These are phyloP conservation scores for Prunus salicina DNA, from an alignment of 306 rosid genomes.

Conservation along the genomic window DNA sequence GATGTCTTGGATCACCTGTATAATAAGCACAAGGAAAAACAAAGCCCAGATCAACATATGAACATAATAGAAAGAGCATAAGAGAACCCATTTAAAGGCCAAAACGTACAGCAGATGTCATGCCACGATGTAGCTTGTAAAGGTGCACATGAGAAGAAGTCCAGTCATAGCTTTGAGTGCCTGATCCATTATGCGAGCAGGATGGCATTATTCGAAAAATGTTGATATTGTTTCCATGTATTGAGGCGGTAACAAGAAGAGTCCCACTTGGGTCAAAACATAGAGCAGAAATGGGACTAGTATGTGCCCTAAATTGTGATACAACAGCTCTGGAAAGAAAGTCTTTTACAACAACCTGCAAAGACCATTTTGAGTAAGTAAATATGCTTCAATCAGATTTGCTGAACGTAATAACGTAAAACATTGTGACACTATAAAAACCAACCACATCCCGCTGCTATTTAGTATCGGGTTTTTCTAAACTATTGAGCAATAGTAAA, in stretches of 20 bases:
- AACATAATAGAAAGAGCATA: slow-evolving; percentile 2
- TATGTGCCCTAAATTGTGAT: slow-evolving; percentile 86
- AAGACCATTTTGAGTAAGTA: slow-evolving; percentile 18
- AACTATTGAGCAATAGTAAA: neutral
- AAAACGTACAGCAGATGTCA: slow-evolving; percentile 81
- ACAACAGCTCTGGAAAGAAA: slow-evolving; percentile 66
- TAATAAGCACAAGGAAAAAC: slow-evolving; percentile 19
- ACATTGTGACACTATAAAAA: neutral
- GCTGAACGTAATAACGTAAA: slow-evolving; percentile 8
- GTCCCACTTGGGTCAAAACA: slow-evolving; percentile 96
- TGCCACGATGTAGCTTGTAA: slow-evolving; percentile 91
- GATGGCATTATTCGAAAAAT: slow-evolving; percentile 84
- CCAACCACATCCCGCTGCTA: slow-evolving; percentile 1
- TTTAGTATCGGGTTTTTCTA: neutral
- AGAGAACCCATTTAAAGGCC: slow-evolving; percentile 25
- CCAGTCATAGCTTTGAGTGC: slow-evolving; percentile 61
- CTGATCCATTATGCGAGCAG: slow-evolving; percentile 54
- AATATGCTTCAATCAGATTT: neutral
- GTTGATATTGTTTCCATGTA: slow-evolving; percentile 84
- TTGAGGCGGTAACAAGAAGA: slow-evolving; percentile 83
- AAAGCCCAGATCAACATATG: slow-evolving; percentile 27
- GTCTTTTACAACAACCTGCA: slow-evolving; percentile 88
- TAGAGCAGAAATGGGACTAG: slow-evolving; percentile 85
- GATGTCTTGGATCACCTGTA: slow-evolving; percentile 89
- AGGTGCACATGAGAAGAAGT: slow-evolving; percentile 82